These are phyloP conservation scores for Ophiostoma tasmaniense DNA, from an alignment of 2,329 filamentous ascomycete genomes.

Conservation along the genomic window DNA sequence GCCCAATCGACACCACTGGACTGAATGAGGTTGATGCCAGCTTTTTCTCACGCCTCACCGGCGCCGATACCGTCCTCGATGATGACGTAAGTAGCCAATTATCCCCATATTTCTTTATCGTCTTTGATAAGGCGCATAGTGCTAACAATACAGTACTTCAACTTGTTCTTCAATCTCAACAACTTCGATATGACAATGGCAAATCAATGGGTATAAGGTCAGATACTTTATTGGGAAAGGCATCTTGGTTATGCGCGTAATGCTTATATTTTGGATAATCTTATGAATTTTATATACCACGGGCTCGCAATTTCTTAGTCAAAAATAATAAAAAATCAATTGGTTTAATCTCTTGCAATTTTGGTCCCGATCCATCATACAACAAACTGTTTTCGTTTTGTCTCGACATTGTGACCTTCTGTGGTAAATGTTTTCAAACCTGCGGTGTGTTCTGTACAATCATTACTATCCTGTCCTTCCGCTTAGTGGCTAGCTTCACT, in stretches of 20 bases:
- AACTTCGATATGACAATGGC: slow-evolving; percentile 21
- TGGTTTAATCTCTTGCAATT: not conserved
- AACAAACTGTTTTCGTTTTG: not conserved
- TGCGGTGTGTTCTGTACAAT: not conserved
- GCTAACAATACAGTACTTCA: not conserved
- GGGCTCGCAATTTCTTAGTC: not conserved
- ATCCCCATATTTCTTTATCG: not conserved
- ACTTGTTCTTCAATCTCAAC: not conserved
- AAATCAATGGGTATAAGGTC: not conserved
- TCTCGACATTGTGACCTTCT: no score
- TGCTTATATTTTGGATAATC: not conserved
- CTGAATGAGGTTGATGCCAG: not conserved
- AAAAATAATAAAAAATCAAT: not conserved
- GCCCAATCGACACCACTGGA: not conserved
- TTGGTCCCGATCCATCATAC: not conserved
- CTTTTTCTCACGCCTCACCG: not conserved
- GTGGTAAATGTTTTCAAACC: no score
- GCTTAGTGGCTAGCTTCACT: not conserved
- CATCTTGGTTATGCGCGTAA: not conserved
- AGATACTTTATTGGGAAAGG: not conserved
- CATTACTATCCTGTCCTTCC: not conserved
- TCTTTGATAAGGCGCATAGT: no score
- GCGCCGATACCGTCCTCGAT: not conserved
- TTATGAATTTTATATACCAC: not conserved
- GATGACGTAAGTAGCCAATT: not conserved